Evolutionary conservation across 1,284 basidiomycete genomes (phyloP), one percentile per base, ranked within the genome.

Genomic region (Rhodotorula sp.): DNA sequence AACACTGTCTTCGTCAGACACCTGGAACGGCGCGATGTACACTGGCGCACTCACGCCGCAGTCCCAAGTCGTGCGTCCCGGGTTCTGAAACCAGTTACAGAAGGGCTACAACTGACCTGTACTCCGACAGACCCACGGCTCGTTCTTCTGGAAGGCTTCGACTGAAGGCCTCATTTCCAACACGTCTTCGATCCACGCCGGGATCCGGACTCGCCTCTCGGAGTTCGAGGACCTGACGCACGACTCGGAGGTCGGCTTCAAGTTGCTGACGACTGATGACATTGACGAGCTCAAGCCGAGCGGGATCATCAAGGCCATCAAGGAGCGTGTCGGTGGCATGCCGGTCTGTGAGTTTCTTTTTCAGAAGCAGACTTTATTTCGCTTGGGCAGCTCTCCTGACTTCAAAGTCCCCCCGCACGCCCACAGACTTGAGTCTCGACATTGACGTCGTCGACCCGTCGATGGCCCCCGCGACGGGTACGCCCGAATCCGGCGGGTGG

Each of bases 381-480:
- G 38, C 38, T 34, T 34, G 52, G 5, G 26, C 26, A n/a, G n/a
- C 54, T 31, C 18, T 6, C 54, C 5, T 28, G 26, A n/a, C 14
- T 1, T 10, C 10, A 43, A 43, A 14, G n/a, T n/a, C 38, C 38
- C 38, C 12, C 10, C 31, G 10, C 23, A n/a, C n/a, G n/a, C 2
- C 0, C 23, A n/a, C 52, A 62, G 61, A 66, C 45, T 80, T 65
- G 21, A 69, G 60, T 28, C 65, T 75, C 54, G 72, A 56, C 52
- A 69, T 72, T 47, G 74, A 75, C 49, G 80, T 80, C 15, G 70
- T 84, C 34, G 83, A 83, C 72, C 82, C 82, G 31, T 77, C 77
- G 1, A 79, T 81, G 76, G 83, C 83, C 0, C 83, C 83, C 3
- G 83, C 82, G 21, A 84, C 83, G n/a, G 83, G 83, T 72, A 75